Evolutionary conservation across 2,329 filamentous ascomycete species (phyloP).

Genomic region (Colletotrichum neosansevieriae): DNA sequence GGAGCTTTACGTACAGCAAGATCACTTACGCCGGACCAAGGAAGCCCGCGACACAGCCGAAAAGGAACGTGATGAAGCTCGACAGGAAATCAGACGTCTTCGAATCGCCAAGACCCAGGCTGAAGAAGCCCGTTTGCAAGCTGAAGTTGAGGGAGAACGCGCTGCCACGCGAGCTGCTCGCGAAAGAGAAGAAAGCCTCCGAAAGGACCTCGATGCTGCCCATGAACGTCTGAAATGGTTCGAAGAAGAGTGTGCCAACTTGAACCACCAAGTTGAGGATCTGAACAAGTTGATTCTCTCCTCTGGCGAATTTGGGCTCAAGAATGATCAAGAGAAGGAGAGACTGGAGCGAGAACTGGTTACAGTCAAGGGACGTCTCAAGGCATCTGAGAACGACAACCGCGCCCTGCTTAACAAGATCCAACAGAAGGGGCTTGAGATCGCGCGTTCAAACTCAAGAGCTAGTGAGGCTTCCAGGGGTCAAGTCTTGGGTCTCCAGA

Average conservation of each 20-base stretch:
- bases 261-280: constrained; percentile 84
- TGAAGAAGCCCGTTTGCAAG: constrained; percentile 86
- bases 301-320: constrained; percentile 88
- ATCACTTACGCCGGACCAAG: constrained; percentile 86
- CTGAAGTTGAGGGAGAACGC: constrained; percentile 83
- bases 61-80: constrained; percentile 88
- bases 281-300: constrained; percentile 89
- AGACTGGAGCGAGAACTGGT: constrained; percentile 90
- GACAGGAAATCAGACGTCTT: constrained; percentile 84
- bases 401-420: constrained; percentile 95
- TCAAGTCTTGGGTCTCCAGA: constrained; percentile 80
- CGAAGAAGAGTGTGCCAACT: constrained; percentile 80
- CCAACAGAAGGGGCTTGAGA: constrained; percentile 96
- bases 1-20: constrained; percentile 95
- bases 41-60: constrained; percentile 85
- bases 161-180: constrained; percentile 81
- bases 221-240: constrained; percentile 81
- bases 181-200: constrained; percentile 82
- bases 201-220: constrained; percentile 84
- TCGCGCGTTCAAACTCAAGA: constrained; percentile 88
- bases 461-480: constrained; percentile 86
- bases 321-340: constrained; percentile 94
- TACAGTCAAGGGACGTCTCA: constrained; percentile 88
- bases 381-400: constrained; percentile 96
- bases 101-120: constrained; percentile 86